These are phyloP conservation scores for Talaromyces ruber DNA, from an alignment of 495 filamentous ascomycete species.

Conservation along the genomic window DNA sequence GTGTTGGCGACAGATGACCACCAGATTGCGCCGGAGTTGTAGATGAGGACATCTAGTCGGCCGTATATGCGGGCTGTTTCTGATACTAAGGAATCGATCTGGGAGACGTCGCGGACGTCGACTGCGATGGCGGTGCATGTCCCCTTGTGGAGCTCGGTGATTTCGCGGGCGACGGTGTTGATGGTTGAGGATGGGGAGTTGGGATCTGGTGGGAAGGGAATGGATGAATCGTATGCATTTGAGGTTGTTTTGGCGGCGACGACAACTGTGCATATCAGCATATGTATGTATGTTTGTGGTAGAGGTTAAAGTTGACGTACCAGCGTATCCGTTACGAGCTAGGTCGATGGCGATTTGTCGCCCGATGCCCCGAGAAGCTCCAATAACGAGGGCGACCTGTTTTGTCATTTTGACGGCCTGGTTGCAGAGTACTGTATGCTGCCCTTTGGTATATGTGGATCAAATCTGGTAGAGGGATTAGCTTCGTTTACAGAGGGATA, in stretches of 20 bases:
- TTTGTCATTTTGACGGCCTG: constrained; percentile 15
- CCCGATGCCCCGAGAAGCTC: constrained; percentile 71
- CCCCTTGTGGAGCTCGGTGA: constrained; percentile 50
- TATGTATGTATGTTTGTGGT: background rate
- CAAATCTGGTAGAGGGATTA: background rate
- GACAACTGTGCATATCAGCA: constrained; percentile 46
- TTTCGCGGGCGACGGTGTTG: constrained; percentile 75
- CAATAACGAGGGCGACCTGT: constrained; percentile 60
- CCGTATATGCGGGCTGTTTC: constrained; percentile 53
- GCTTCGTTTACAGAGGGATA: background rate
- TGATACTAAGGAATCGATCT: constrained; percentile 53
- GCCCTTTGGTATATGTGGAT: background rate
- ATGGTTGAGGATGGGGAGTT: constrained; percentile 74
- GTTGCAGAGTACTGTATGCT: background rate
- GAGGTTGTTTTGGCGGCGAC: constrained; percentile 74
- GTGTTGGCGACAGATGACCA: constrained; percentile 71
- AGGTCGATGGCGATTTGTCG: constrained; percentile 71
- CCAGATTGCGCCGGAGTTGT: constrained; percentile 84
- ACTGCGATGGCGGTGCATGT: constrained; percentile 58
- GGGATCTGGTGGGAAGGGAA: constrained; percentile 72
- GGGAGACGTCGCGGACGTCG: constrained; percentile 57
- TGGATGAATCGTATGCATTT: constrained; percentile 37
- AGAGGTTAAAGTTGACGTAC: constrained; percentile 24
- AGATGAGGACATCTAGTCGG: constrained; percentile 64
- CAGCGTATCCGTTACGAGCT: constrained; percentile 60